Conservation (phyloP, 208 protist genomes). For the Leptomonas seymouri region DNA sequence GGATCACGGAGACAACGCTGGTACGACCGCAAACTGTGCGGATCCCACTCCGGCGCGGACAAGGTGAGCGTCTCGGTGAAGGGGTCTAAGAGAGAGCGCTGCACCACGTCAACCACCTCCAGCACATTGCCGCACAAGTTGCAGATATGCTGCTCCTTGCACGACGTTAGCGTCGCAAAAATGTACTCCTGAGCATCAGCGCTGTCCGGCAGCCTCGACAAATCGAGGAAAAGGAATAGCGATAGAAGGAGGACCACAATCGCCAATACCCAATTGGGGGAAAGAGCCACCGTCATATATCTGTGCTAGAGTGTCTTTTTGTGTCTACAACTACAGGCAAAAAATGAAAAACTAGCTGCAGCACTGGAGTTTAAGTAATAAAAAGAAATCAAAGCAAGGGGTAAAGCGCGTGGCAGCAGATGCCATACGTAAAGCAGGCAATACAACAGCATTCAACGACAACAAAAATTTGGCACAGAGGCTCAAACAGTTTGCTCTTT, state of each 20-base stretch:
- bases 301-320: background rate
- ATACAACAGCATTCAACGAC: too few relatives aligned
- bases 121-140: conserved; percentile 38
- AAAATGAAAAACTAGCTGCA: conserved; percentile 31
- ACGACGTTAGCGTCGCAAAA: conserved; percentile 24
- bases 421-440: too few relatives aligned
- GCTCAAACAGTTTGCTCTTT: too few relatives aligned
- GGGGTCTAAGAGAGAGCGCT: conserved; percentile 11
- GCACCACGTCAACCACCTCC: conserved; percentile 33
- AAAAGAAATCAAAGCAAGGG: too few relatives aligned
- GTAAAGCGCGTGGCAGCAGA: too few relatives aligned
- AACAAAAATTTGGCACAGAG: too few relatives aligned
- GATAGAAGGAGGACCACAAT: conserved; percentile 20
- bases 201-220: conserved; percentile 22
- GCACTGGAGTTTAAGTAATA: too few relatives aligned
- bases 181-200: conserved; percentile 28
- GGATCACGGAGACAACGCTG: conserved; percentile 26
- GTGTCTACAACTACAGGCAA: conserved; percentile 63
- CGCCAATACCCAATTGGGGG: conserved; percentile 11
- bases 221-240: conserved; percentile 18
- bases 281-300: background rate
- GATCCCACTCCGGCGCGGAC: conserved; percentile 13
- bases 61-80: conserved; percentile 29
- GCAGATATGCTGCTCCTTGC: conserved; percentile 22
- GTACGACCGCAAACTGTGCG: conserved; percentile 8